Base-by-base conservation (phyloP, 768 basidiomycete genomes). In the Leccinum incarnatum region DNA sequence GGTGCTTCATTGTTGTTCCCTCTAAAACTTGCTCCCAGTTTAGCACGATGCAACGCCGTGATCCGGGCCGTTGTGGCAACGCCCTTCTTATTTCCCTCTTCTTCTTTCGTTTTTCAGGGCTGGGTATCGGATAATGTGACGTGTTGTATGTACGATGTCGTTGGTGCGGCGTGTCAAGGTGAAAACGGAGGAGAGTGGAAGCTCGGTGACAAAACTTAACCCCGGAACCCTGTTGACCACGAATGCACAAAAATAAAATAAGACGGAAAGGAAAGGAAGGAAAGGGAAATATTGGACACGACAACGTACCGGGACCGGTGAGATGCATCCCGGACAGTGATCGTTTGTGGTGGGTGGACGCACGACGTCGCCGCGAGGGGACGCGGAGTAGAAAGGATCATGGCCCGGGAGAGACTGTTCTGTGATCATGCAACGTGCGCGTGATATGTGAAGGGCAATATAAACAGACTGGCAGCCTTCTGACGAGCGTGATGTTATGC, bases 301-400 rank as follows among this genome's bases (percentile, higher is more conserved):
- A 42, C 40, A n/a, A 42, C n/a, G n/a, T 19, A 42, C 40, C 40
- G 40, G 40, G 40, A 42, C 40, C 14, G 5, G 30, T 29, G 21
- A 30, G 34, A 49, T 11, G 29, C 29, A 17, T 47, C 56, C 23
- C 48, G 49, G 27, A 40, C 5, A 42, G 34, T 37, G 12, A 10
- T 19, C 36, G 21, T 37, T 27, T 7, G 25, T 23, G 11, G 25
- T 40, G 4, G 11, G 25, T 40, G 4, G 21, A 40, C 23, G 37
- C 34, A 40, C 49, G 45, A 54, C 7, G 25, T 55, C 54, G 51
- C 58, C 49, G 37, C 46, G 53, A 60, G 53, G 49, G 21, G 27
- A 49, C 25, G 15, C 25, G 47, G 48, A 49, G 25, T 14, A 23
- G 47, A 25, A 23, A 12, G 25, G 8, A 15, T 25, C 23, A 25